Evolutionary conservation across 768 basidiomycete species (phyloP).

Genomic region (Strobilomyces confusus): DNA sequence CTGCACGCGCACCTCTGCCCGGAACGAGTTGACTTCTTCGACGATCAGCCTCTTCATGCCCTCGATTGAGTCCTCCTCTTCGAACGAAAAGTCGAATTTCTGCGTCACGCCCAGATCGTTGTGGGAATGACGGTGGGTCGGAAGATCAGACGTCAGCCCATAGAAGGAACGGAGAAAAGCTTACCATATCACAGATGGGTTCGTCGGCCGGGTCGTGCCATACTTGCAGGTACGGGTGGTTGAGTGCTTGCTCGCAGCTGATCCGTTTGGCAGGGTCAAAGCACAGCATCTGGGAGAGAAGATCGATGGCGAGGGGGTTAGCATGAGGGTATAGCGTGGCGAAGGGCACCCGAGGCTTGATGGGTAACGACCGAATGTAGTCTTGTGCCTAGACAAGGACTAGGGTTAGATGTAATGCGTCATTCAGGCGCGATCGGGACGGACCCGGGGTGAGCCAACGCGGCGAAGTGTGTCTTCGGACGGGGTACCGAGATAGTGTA

Average conservation of each 20-base stretch:
- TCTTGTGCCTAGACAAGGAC: slow-evolving; percentile 72
- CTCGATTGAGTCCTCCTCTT: slow-evolving; percentile 93
- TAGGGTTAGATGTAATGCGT: neutral
- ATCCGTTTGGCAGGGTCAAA: slow-evolving; percentile 97
- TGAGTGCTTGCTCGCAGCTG: slow-evolving; percentile 91
- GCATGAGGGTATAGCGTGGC: slow-evolving; percentile 89
- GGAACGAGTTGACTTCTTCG: slow-evolving; percentile 86
- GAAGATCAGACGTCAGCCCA: neutral
- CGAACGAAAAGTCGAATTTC: slow-evolving; percentile 96
- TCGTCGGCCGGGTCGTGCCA: slow-evolving; percentile 99
- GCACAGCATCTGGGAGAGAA: slow-evolving; percentile 85
- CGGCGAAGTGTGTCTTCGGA: slow-evolving; percentile 94
- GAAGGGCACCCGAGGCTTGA: slow-evolving; percentile 93
- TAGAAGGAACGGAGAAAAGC: slow-evolving; percentile 13
- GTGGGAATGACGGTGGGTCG: neutral
- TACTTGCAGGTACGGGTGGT: slow-evolving; percentile 91
- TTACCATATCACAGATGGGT: slow-evolving; percentile 74
- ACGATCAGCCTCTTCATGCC: slow-evolving; percentile 97
- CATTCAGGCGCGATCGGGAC: slow-evolving; percentile 21
- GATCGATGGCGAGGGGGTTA: slow-evolving; percentile 90
- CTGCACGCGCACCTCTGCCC: slow-evolving; percentile 85
- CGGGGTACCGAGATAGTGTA: slow-evolving; percentile 97
- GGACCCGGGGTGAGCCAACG: slow-evolving; percentile 89
- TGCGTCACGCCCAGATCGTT: neutral
- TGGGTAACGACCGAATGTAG: slow-evolving; percentile 96